Conservation (phyloP, 257 asterid species). For the Forsythia suspensa region DNA sequence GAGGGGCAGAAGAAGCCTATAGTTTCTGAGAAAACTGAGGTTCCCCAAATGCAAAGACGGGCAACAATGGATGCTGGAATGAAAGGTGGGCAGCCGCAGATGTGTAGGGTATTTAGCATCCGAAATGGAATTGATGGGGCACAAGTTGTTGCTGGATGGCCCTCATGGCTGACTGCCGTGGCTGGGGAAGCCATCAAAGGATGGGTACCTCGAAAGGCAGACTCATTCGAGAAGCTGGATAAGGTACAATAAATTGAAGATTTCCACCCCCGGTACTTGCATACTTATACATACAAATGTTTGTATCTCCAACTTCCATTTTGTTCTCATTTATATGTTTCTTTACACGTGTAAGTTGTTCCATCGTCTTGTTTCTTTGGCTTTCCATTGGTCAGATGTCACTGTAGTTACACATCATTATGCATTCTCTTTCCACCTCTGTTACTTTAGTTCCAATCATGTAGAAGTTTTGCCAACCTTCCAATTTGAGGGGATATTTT, state of each 20-base stretch:
- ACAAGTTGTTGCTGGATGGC: slow-evolving; percentile 91
- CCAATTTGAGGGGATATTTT: background rate
- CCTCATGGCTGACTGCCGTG: slow-evolving; percentile 76
- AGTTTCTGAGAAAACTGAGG: slow-evolving; percentile 41
- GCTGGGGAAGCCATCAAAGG: slow-evolving; percentile 97
- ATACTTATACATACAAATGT: background rate
- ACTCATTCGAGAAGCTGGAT: slow-evolving; percentile 88
- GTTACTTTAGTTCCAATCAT: background rate
- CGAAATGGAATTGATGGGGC: slow-evolving; percentile 75
- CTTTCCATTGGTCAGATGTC: slow-evolving; percentile 2
- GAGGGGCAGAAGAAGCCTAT: slow-evolving; percentile 45
- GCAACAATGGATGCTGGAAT: slow-evolving; percentile 24
- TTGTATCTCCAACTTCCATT: background rate
- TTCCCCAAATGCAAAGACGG: slow-evolving; percentile 31
- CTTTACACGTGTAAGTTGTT: background rate
- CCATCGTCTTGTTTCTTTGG: background rate
- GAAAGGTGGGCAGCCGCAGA: slow-evolving; percentile 50
- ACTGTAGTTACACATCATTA: background rate
- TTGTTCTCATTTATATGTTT: background rate
- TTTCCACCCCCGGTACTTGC: background rate
- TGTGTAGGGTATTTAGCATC: slow-evolving; percentile 55
- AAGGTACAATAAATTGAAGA: slow-evolving; percentile 46
- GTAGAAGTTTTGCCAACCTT: background rate
- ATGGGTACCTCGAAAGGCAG: slow-evolving; percentile 87
- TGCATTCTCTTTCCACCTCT: background rate